Evolutionary conservation across 805 yeast genomes (phyloP).

Genomic region (Yarrowia sp.): DNA sequence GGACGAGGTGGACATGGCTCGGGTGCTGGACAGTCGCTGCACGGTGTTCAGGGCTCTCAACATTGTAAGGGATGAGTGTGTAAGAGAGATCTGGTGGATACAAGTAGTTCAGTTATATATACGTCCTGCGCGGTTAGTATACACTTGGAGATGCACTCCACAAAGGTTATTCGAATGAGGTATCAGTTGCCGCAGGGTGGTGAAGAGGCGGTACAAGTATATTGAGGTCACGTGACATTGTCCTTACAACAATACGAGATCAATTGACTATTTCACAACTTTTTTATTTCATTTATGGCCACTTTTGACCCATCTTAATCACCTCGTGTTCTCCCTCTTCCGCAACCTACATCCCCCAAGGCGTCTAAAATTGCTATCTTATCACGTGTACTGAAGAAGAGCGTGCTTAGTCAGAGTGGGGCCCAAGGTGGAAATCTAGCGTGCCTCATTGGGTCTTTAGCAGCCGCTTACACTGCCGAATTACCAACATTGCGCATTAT

Average conservation of each 20-base stretch:
- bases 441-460: too few relatives aligned
- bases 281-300: background rate
- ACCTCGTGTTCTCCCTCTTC: background rate
- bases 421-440: too few relatives aligned
- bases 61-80: slow-evolving; percentile 2
- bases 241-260: too few relatives aligned
- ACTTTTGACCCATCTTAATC: background rate
- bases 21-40: slow-evolving; percentile 10
- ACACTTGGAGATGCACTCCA: slow-evolving; percentile 15
- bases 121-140: slow-evolving; percentile 15
- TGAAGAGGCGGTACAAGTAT: background rate
- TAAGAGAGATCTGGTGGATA: background rate
- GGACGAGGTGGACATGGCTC: slow-evolving; percentile 37
- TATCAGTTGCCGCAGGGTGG: slow-evolving; percentile 7
- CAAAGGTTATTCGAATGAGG: slow-evolving; percentile 18
- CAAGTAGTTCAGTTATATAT: too few relatives aligned
- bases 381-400: background rate
- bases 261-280: background rate
- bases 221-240: background rate
- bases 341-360: slow-evolving; percentile 4
- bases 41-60: slow-evolving; percentile 25
- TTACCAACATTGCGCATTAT: background rate
- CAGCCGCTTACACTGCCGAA: too few relatives aligned
- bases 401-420: too few relatives aligned
- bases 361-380: slow-evolving; percentile 28